Conservation (phyloP, 495 filamentous ascomycete genomes). For the Penicillium coprophilum region DNA sequence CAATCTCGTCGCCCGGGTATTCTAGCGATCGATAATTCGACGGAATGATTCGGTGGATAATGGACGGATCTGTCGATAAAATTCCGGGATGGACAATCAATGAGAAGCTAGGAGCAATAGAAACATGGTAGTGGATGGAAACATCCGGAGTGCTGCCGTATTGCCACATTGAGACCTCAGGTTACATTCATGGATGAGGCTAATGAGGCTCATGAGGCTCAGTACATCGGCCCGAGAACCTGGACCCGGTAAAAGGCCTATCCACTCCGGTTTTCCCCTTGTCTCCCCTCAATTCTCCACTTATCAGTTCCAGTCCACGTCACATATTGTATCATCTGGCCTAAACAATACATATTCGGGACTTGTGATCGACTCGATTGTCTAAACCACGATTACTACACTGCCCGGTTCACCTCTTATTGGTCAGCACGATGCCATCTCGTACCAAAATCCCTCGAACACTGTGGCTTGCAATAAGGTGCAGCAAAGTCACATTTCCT, state of each 20-base stretch:
- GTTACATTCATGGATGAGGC: too few relatives aligned
- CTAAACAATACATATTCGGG: too few relatives aligned
- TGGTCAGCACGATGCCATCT: not conserved
- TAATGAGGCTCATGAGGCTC: too few relatives aligned
- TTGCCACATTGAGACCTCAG: not conserved
- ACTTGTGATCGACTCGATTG: too few relatives aligned
- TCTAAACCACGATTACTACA: not conserved
- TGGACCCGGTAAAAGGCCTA: too few relatives aligned
- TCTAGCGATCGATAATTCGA: not conserved
- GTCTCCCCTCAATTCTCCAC: too few relatives aligned
- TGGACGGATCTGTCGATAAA: not conserved
- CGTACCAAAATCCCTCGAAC: not conserved
- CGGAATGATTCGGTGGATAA: not conserved
- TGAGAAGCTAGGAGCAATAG: not conserved
- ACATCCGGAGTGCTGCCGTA: not conserved
- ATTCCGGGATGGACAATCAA: not conserved
- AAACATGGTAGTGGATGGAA: not conserved
- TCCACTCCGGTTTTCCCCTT: too few relatives aligned
- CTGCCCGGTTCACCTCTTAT: not conserved
- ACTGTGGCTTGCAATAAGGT: not conserved
- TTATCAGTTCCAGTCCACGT: too few relatives aligned
- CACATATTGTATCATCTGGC: too few relatives aligned
- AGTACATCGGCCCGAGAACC: too few relatives aligned
- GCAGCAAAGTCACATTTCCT: not conserved
- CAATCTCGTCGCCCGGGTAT: not conserved